A percentile compares a stretch with the other conserved stretches of the same genome.
Evolutionary conservation across 805 yeast species (phyloP).

Genomic region (Wickerhamomyces bovis): DNA sequence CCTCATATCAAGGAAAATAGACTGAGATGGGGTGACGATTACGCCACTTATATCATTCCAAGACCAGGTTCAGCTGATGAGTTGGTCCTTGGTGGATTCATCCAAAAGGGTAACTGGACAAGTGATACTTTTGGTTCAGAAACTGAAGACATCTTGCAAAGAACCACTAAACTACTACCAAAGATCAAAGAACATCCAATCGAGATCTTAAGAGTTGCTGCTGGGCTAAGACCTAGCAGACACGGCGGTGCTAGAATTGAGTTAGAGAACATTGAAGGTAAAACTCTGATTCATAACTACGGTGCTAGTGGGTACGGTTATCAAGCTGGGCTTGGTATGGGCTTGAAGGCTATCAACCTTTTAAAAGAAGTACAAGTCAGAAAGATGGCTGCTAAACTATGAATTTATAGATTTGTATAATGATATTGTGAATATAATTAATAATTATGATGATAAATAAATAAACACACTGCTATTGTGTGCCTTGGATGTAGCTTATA

Average conservation of each 20-base stretch:
- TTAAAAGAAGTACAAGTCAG: constrained; percentile 9
- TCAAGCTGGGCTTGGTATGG: constrained; percentile 63
- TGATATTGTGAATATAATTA: neutral
- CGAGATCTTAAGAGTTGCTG: constrained; percentile 57
- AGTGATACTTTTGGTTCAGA: constrained; percentile 52
- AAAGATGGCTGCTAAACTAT: constrained; percentile 8
- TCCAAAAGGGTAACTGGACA: constrained; percentile 58
- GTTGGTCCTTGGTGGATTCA: constrained; percentile 68
- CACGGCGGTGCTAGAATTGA: constrained; percentile 74
- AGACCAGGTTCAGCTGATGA: constrained; percentile 63
- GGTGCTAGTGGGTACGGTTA: constrained; percentile 67
- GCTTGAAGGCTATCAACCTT: constrained; percentile 38
- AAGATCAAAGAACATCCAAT: constrained; percentile 37
- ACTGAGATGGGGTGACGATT: constrained; percentile 54
- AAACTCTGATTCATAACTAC: constrained; percentile 57
- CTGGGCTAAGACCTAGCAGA: constrained; percentile 75
- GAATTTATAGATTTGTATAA: neutral
- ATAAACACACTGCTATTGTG: too few species aligned
- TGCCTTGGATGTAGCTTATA: too few species aligned
- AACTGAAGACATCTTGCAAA: constrained; percentile 52
- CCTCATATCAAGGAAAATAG: constrained; percentile 59
- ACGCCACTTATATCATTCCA: constrained; percentile 66
- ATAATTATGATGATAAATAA: neutral
- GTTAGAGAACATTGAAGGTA: constrained; percentile 35
- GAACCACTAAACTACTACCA: constrained; percentile 51